Evolutionary conservation across 768 basidiomycete genomes (phyloP).

Genomic region (Auricularia auricula-judae): DNA sequence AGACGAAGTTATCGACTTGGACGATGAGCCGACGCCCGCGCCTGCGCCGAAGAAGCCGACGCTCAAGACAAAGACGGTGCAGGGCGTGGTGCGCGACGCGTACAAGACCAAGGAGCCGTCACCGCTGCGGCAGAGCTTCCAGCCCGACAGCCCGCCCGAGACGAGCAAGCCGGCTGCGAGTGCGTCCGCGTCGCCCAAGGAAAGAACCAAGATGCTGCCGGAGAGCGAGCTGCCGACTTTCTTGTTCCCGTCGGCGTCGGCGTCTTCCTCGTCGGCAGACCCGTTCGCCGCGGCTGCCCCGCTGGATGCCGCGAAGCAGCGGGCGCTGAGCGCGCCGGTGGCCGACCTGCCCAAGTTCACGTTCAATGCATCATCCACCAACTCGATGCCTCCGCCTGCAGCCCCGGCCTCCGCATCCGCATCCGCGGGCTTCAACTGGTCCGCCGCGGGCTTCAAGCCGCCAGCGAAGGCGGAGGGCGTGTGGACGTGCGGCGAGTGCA

Average conservation of each 20-base stretch:
- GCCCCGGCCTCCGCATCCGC: neutral
- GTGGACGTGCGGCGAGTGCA: conserved; percentile 55
- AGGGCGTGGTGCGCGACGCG: neutral
- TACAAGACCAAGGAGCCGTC: neutral
- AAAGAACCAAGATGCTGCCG: conserved; percentile 12
- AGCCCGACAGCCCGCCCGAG: neutral
- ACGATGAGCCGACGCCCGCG: neutral
- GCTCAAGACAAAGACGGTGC: neutral
- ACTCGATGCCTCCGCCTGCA: conserved; percentile 12
- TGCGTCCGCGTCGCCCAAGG: conserved; percentile 1
- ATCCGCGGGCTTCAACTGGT: conserved; percentile 43
- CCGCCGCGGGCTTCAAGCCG: conserved; percentile 49
- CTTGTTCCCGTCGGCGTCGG: conserved; percentile 14
- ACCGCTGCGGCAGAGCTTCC: neutral
- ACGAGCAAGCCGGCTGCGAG: neutral
- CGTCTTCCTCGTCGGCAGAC: conserved; percentile 7
- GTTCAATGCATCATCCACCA: conserved; percentile 14
- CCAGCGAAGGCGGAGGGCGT: conserved; percentile 11
- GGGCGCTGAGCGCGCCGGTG: conserved; percentile 16
- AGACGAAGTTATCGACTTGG: neutral
- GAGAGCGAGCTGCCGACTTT: conserved; percentile 26
- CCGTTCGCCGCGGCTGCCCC: conserved; percentile 8
- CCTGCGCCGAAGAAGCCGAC: neutral
- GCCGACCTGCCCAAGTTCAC: conserved; percentile 37
- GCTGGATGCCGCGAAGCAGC: conserved; percentile 26